A percentile compares a stretch with the other conserved stretches of the same genome.
Evolutionary conservation across 2,329 filamentous ascomycete species (phyloP).

Genomic region (Colletotrichum spaethianum): DNA sequence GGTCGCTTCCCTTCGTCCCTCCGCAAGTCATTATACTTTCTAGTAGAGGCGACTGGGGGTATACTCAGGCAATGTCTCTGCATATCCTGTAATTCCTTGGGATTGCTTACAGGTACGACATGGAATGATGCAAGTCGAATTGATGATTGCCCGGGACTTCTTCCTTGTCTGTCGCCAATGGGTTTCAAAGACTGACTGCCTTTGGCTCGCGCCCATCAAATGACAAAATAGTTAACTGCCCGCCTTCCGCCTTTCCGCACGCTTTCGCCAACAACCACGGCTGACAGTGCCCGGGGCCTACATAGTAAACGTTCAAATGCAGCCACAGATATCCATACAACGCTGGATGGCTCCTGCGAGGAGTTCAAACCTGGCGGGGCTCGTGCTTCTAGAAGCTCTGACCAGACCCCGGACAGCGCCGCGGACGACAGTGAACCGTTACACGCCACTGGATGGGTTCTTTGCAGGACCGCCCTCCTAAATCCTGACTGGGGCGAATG

Average conservation of each 20-base stretch:
- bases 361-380: background rate
- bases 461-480: slow-evolving; percentile 3
- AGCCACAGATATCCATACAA: slow-evolving; percentile 1
- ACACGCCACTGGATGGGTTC: background rate
- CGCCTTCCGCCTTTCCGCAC: background rate
- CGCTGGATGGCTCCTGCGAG: background rate
- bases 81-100: background rate
- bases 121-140: slow-evolving; percentile 13
- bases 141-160: background rate
- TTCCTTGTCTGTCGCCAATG: background rate
- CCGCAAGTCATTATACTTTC: background rate
- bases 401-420: background rate
- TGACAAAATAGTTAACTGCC: background rate
- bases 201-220: background rate
- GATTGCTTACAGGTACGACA: slow-evolving; percentile 10
- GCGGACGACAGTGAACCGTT: background rate
- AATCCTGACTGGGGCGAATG: background rate
- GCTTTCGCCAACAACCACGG: background rate
- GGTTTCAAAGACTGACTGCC: background rate
- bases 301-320: slow-evolving; percentile 4
- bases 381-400: slow-evolving; percentile 33
- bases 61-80: slow-evolving; percentile 4
- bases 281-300: slow-evolving; percentile 6
- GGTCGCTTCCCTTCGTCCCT: slow-evolving; percentile 20
- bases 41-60: slow-evolving; percentile 10